phyloP scores from a whole-genome alignment of 208 protist genomes.

The Trypanosoma melophagium region DNA sequence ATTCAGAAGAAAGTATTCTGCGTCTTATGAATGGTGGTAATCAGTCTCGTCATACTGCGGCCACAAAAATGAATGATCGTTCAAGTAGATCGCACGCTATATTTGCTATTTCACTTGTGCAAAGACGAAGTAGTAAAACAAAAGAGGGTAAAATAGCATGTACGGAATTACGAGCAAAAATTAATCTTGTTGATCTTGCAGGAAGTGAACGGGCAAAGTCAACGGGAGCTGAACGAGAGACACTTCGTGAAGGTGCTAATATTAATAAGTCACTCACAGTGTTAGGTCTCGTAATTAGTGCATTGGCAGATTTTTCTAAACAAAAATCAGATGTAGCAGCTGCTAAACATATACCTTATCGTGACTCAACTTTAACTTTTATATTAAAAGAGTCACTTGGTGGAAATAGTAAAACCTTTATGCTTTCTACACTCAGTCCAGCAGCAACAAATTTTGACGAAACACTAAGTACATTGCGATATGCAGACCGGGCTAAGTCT shows the following conservation, averaged over 20 bases:
- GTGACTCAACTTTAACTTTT: constrained; percentile 86
- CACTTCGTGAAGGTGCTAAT: constrained; percentile 75
- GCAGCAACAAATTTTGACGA: constrained; percentile 76
- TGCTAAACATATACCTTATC: constrained; percentile 71
- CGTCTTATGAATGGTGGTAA: constrained; percentile 76
- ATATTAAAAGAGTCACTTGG: constrained; percentile 89
- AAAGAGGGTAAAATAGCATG: constrained; percentile 26
- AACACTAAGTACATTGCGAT: constrained; percentile 89
- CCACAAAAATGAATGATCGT: constrained; percentile 95
- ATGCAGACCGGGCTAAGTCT: constrained; percentile 90
- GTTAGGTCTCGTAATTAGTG: constrained; percentile 90
- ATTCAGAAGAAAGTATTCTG: constrained; percentile 53
- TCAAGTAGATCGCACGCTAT: constrained; percentile 96
- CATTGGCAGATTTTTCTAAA: constrained; percentile 63
- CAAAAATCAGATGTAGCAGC: constrained; percentile 2
- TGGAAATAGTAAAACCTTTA: constrained; percentile 92
- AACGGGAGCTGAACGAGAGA: constrained; percentile 79
- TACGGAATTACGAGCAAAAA: constrained; percentile 62
- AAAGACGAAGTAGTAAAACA: constrained; percentile 37
- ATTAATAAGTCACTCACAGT: constrained; percentile 92
- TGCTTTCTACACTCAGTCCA: constrained; percentile 89
- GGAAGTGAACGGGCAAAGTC: constrained; percentile 87
- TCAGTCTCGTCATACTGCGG: constrained; percentile 66
- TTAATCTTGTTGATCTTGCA: constrained; percentile 94
- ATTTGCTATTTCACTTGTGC: constrained; percentile 87